Evolutionary conservation across 371 early-diverging fungal species (phyloP).

Genomic region (Actinomucor elegans): DNA sequence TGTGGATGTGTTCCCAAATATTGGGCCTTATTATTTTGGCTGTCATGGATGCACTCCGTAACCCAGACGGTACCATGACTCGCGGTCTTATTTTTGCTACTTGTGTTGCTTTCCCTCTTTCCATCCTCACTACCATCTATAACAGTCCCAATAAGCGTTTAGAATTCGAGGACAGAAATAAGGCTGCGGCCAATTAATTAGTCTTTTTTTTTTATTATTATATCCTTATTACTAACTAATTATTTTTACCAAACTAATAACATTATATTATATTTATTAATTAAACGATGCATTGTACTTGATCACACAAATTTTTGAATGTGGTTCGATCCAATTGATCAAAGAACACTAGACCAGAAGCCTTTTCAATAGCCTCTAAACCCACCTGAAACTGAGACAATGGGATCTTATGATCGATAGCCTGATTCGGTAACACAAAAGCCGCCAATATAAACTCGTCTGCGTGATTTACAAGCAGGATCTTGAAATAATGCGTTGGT

Average conservation of each 20-base stretch:
- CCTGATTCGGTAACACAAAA: slow-evolving; percentile 84
- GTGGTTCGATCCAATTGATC: slow-evolving; percentile 49
- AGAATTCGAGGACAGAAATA: slow-evolving; percentile 29
- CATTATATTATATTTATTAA: neutral
- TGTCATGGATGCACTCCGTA: slow-evolving; percentile 38
- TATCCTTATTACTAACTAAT: neutral
- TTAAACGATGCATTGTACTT: slow-evolving; percentile 2
- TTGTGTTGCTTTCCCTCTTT: slow-evolving; percentile 34
- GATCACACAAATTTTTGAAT: slow-evolving; percentile 39
- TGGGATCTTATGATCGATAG: slow-evolving; percentile 57
- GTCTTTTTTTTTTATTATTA: neutral
- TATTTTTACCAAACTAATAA: too few species aligned
- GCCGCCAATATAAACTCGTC: slow-evolving; percentile 54
- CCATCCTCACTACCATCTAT: slow-evolving; percentile 25
- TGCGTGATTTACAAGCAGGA: slow-evolving; percentile 53
- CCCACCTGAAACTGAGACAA: slow-evolving; percentile 69
- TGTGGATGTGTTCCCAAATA: slow-evolving; percentile 45
- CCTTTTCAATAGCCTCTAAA: slow-evolving; percentile 67
- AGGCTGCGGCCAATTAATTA: neutral
- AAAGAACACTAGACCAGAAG: slow-evolving; percentile 76
- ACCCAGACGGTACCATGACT: slow-evolving; percentile 30
- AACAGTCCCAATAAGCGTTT: slow-evolving; percentile 42
- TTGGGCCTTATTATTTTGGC: slow-evolving; percentile 34
- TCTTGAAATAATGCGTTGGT: slow-evolving; percentile 91
- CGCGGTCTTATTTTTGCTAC: slow-evolving; percentile 33